Evolutionary conservation across 768 basidiomycete species (phyloP), one percentile per base, ranked within the genome.

Genomic region (Collybia sp.): DNA sequence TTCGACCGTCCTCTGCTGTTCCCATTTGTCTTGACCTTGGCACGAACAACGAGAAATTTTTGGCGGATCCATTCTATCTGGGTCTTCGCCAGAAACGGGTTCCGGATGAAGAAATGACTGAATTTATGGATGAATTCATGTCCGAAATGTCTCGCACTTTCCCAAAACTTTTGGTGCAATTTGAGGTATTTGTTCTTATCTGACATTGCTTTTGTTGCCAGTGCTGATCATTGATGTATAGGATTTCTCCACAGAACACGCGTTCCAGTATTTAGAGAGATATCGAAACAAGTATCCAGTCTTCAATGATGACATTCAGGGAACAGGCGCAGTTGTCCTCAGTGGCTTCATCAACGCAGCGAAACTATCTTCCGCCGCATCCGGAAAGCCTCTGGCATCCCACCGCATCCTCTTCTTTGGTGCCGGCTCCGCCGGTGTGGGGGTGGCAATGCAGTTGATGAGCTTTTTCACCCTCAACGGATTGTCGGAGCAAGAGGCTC

Each of bases 41-140:
- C 34, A 95, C 93, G 5, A 90, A 95, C 68, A 95, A 81, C 46
- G 72, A 88, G 51, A 67, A 70, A 47, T 84, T 81, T 65, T 73
- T 94, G 36, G 79, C 88, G 13, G 93, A 96, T 63, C 91, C 92
- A 1, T 69, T 95, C 19, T 97, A 97, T 66, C 79, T 95, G 54
- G 94, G 94, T 19, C 74, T 88, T 35, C 81, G 88, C 40, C 80
- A 84, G 57, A 80, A 74, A 53, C 80, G 89, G 43, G 69, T 82
- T 18, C 68, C 79, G 0, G 78, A 81, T 18, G 67, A 68, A 15
- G 80, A 80, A 56, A 86, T 88, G 72, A 73, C 76, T 15, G 85
- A 75, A 39, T 93, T 95, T 65, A 89, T 96, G 85, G 90, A 93
- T 58, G 87, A 91, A 61, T 93, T 96, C 67, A 92, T 96, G 88